phyloP scores from a whole-genome alignment of 371 early-diverging fungal genomes.

The Mortierella sp. region DNA sequence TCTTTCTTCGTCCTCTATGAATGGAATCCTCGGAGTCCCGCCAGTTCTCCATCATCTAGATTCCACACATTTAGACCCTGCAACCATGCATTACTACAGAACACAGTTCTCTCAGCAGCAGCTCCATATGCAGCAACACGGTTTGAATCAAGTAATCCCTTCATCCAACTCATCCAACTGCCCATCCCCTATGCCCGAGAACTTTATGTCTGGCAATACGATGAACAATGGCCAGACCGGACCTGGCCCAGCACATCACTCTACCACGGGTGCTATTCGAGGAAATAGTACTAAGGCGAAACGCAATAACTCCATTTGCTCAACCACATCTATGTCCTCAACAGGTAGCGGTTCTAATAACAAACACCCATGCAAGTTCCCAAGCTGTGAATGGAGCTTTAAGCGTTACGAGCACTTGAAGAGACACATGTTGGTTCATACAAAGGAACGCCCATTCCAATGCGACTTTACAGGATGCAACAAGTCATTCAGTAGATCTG shows the following conservation, averaged over 20 bases:
- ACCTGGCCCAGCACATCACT: conserved; percentile 14
- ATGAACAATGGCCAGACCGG: conserved; percentile 15
- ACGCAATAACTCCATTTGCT: conserved; percentile 57
- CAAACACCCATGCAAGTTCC: conserved; percentile 57
- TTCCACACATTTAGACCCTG: conserved; percentile 41
- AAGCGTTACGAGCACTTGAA: conserved; percentile 89
- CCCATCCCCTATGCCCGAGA: conserved; percentile 47
- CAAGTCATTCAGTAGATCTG: conserved; percentile 83
- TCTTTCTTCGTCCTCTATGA: conserved; percentile 29
- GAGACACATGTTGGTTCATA: conserved; percentile 80
- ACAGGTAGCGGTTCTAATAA: conserved; percentile 53
- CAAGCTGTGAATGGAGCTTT: conserved; percentile 60
- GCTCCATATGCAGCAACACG: conserved; percentile 35
- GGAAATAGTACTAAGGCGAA: conserved; percentile 44
- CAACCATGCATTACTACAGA: conserved; percentile 55
- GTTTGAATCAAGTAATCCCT: conserved; percentile 43
- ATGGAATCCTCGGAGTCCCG: conserved; percentile 22
- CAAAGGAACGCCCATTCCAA: conserved; percentile 75
- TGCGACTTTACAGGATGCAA: conserved; percentile 78
- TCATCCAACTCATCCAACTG: conserved; percentile 35
- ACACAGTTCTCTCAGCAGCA: conserved; percentile 53
- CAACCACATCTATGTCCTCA: conserved; percentile 50
- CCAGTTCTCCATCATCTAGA: conserved; percentile 50
- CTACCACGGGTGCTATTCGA: conserved; percentile 46
- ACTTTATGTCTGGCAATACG: conserved; percentile 21